These are phyloP conservation scores for Amanita jacksonii DNA, from an alignment of 768 basidiomycete genomes.

Conservation along the genomic window DNA sequence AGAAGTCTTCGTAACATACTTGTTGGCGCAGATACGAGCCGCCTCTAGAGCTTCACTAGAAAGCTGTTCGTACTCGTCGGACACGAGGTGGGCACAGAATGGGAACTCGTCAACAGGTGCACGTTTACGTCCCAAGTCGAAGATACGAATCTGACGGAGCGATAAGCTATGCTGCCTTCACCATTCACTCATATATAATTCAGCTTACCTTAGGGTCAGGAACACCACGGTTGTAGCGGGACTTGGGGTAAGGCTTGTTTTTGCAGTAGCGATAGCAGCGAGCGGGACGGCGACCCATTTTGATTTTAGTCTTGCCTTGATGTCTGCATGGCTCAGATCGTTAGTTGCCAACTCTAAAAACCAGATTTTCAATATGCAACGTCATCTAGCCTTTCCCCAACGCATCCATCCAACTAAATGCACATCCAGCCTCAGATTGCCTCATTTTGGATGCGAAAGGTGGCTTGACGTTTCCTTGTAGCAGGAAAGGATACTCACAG, in stretches of 20 bases:
- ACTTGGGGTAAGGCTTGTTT: conserved; percentile 98
- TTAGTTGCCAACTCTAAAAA: conserved; percentile 7
- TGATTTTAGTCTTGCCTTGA: conserved; percentile 15
- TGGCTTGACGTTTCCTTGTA: neutral
- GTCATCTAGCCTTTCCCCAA: conserved; percentile 6
- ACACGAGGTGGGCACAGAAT: conserved; percentile 93
- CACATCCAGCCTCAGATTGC: conserved; percentile 11
- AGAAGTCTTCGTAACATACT: conserved; percentile 95
- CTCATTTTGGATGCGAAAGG: neutral
- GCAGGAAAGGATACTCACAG: conserved; percentile 3
- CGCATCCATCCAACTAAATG: conserved; percentile 8
- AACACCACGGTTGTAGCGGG: conserved; percentile 96
- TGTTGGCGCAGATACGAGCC: conserved; percentile 98
- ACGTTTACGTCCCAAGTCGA: conserved; percentile 92
- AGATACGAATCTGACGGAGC: conserved; percentile 79
- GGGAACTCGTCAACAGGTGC: conserved; percentile 98
- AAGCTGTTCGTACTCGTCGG: conserved; percentile 96
- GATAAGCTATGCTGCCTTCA: neutral
- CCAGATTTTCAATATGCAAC: too few species aligned
- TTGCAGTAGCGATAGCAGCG: conserved; percentile 99
- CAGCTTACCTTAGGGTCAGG: conserved; percentile 81
- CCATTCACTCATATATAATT: neutral
- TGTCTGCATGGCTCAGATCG: neutral
- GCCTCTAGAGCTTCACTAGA: conserved; percentile 95
- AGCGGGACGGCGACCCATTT: conserved; percentile 97